phyloP scores from a whole-genome alignment of 2,329 filamentous ascomycete genomes.

The Sporothrix inflata region DNA sequence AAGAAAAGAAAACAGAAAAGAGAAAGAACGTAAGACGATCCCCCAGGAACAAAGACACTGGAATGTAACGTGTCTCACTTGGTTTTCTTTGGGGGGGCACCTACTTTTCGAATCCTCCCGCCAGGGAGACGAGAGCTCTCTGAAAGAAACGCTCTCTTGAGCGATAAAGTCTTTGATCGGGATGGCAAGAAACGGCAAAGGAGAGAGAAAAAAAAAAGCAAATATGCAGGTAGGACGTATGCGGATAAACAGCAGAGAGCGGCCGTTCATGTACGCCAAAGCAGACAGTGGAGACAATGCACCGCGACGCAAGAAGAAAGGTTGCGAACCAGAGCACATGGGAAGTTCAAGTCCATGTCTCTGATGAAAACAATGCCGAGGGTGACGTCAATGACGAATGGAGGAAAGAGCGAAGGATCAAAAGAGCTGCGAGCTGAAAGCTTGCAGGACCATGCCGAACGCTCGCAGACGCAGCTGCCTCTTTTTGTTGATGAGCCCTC shows the following conservation, averaged over 20 bases:
- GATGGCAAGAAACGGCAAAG: neutral
- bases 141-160: neutral
- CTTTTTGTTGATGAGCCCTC: neutral
- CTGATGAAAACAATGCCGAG: neutral
- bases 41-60: conserved; percentile 17
- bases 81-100: neutral
- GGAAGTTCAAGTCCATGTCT: neutral
- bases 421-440: neutral
- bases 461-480: neutral
- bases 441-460: neutral
- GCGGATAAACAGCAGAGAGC: neutral
- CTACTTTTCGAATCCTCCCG: neutral
- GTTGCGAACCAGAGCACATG: neutral
- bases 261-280: neutral
- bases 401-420: neutral
- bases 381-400: neutral
- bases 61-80: conserved; percentile 20
- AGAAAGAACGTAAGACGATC: neutral
- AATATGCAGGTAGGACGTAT: conserved; percentile 17
- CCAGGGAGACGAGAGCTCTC: neutral
- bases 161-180: neutral
- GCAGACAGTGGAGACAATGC: conserved; percentile 9
- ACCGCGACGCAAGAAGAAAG: conserved; percentile 18
- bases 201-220: neutral
- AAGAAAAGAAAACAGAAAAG: neutral